Percentiles rank a stretch among this genome's conserved stretches.
These are phyloP conservation scores for Torulaspora quercuum DNA, from an alignment of 805 yeast species.

Conservation along the genomic window DNA sequence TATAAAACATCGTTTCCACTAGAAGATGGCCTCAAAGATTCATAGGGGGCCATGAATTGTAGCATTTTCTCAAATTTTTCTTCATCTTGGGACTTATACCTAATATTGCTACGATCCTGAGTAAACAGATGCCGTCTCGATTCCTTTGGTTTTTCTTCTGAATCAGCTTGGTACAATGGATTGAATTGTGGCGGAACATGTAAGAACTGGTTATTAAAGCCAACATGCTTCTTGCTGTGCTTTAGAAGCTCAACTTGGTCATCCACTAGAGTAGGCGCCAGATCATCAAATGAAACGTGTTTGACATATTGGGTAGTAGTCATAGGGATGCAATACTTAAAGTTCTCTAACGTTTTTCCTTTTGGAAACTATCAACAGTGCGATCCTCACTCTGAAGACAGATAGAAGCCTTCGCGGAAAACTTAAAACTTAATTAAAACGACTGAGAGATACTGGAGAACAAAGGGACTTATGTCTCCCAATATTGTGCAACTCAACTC, in stretches of 20 bases:
- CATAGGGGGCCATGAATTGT: conserved; percentile 7
- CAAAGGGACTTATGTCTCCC: too few species aligned
- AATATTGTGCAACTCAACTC: neutral
- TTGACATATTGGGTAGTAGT: conserved; percentile 18
- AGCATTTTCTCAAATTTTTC: conserved; percentile 9
- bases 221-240: conserved; percentile 20
- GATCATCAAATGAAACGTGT: conserved; percentile 36
- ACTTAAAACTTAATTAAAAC: too few species aligned
- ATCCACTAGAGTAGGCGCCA: conserved; percentile 31
- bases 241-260: conserved; percentile 28
- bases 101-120: conserved; percentile 3
- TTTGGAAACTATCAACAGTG: neutral
- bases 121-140: conserved; percentile 3
- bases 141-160: neutral
- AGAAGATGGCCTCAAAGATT: conserved; percentile 1
- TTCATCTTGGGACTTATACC: conserved; percentile 8
- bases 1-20: conserved; percentile 5
- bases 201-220: conserved; percentile 26
- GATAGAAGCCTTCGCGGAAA: neutral
- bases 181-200: conserved; percentile 36
- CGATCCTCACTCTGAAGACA: neutral
- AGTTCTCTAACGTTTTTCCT: neutral
- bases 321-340: too few species aligned
- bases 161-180: conserved; percentile 20
- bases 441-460: too few species aligned